These are phyloP conservation scores for Meyerozyma sp. DNA, from an alignment of 1,139 yeast genomes.

Conservation along the genomic window DNA sequence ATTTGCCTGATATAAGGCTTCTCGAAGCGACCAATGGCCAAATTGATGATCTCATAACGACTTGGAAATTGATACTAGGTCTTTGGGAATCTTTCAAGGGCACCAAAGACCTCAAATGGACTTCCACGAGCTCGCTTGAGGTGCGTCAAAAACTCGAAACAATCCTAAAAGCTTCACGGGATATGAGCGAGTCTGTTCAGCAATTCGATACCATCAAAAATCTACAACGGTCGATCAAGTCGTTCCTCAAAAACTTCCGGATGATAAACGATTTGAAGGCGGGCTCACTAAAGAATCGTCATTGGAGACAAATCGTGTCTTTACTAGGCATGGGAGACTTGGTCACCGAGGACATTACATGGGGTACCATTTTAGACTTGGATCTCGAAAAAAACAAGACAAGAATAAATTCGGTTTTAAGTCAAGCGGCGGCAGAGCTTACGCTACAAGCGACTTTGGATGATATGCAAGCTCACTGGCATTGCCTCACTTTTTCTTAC, in stretches of 20 bases:
- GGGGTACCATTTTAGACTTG: constrained; percentile 47
- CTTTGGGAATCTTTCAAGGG: constrained; percentile 49
- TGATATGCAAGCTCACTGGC: constrained; percentile 48
- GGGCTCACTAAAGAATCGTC: constrained; percentile 58
- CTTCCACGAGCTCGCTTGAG: constrained; percentile 38
- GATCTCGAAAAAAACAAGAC: constrained; percentile 43
- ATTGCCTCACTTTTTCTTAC: constrained; percentile 43
- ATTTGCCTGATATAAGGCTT: constrained; percentile 15
- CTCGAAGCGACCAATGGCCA: constrained; percentile 41
- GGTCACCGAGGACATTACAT: constrained; percentile 9
- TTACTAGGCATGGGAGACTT: constrained; percentile 13
- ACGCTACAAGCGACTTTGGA: constrained; percentile 54
- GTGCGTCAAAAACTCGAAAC: constrained; percentile 50
- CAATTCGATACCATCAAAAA: constrained; percentile 69
- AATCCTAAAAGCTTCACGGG: constrained; percentile 40
- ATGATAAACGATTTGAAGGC: constrained; percentile 48
- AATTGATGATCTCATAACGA: constrained; percentile 50
- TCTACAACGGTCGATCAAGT: constrained; percentile 43
- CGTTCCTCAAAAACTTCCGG: constrained; percentile 33
- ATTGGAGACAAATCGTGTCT: constrained; percentile 57
- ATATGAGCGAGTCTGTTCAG: constrained; percentile 55
- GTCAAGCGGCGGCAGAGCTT: constrained; percentile 70
- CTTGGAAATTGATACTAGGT: constrained; percentile 61
- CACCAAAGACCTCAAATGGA: constrained; percentile 48
- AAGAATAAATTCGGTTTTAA: constrained; percentile 44